Evolutionary conservation across 1,139 yeast genomes (phyloP).

Genomic region (Protomyces arabidopsidicola): DNA sequence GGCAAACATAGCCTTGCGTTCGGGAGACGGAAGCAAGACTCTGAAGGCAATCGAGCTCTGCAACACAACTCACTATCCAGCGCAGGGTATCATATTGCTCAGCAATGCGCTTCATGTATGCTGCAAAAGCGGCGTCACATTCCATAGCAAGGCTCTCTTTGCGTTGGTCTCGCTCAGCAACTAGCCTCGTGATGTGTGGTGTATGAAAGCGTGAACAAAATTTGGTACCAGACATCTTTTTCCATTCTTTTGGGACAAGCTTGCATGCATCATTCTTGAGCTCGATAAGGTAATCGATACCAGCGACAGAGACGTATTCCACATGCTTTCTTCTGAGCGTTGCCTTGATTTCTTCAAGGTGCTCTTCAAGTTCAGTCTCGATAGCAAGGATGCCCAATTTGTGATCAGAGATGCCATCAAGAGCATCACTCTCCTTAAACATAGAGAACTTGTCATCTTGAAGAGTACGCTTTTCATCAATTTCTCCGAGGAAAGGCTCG

Average conservation of each 20-base stretch:
- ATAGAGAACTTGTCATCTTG: slow-evolving; percentile 46
- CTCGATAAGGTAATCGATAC: slow-evolving; percentile 69
- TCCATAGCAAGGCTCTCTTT: slow-evolving; percentile 55
- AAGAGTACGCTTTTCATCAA: slow-evolving; percentile 55
- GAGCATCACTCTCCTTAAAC: slow-evolving; percentile 39
- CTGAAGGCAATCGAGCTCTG: slow-evolving; percentile 67
- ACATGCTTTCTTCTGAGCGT: slow-evolving; percentile 56
- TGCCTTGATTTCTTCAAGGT: slow-evolving; percentile 47
- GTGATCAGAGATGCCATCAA: slow-evolving; percentile 43
- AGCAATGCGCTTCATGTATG: slow-evolving; percentile 48
- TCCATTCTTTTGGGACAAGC: slow-evolving; percentile 69
- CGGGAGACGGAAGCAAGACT: slow-evolving; percentile 64
- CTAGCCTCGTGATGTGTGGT: slow-evolving; percentile 51
- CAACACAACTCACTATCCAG: slow-evolving; percentile 50
- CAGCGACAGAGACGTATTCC: slow-evolving; percentile 53
- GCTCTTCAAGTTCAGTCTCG: slow-evolving; percentile 48
- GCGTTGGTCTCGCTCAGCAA: slow-evolving; percentile 56
- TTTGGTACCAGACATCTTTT: slow-evolving; percentile 47
- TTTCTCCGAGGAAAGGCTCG: slow-evolving; percentile 47
- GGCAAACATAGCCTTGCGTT: slow-evolving; percentile 51
- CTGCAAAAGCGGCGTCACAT: slow-evolving; percentile 54
- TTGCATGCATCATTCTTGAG: slow-evolving; percentile 55
- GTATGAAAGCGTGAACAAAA: slow-evolving; percentile 68
- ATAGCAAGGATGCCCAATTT: slow-evolving; percentile 34
- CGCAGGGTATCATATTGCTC: slow-evolving; percentile 54